Evolutionary conservation across 1,139 yeast genomes (phyloP).

Genomic region (Pichia sp.): DNA sequence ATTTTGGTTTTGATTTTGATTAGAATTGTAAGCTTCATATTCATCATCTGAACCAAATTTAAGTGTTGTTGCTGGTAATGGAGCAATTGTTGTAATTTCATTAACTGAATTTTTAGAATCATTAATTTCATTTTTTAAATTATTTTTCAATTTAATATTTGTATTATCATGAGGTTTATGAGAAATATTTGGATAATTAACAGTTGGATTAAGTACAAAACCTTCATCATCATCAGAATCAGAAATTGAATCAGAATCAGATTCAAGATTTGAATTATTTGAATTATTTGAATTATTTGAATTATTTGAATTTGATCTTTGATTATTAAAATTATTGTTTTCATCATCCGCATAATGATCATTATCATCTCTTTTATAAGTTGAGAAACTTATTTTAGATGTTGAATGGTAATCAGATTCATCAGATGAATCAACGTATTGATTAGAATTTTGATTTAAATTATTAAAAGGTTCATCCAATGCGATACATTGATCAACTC

Average conservation of each 20-base stretch:
- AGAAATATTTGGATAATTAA: constrained; percentile 20
- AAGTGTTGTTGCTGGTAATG: constrained; percentile 74
- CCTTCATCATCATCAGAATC: constrained; percentile 31
- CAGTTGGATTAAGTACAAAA: constrained; percentile 23
- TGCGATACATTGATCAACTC: constrained; percentile 89
- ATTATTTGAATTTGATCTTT: constrained; percentile 8
- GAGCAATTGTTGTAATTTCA: constrained; percentile 55
- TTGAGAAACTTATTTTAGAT: constrained; percentile 8
- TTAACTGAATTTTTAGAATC: constrained; percentile 9
- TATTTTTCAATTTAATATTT: too few relatives aligned
- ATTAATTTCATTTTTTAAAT: not conserved
- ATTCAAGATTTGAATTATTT: not conserved
- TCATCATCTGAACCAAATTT: constrained; percentile 76
- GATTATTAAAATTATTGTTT: constrained; percentile 17
- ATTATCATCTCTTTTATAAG: constrained; percentile 8
- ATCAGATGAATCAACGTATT: constrained; percentile 19
- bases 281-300: constrained; percentile 14
- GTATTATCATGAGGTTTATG: constrained; percentile 20
- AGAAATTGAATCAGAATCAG: constrained; percentile 17
- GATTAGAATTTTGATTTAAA: constrained; percentile 26
- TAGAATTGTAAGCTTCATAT: constrained; percentile 35
- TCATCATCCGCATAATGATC: constrained; percentile 22
- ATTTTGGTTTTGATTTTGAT: constrained; percentile 29
- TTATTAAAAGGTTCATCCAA: constrained; percentile 33
- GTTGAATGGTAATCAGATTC: constrained; percentile 24